Base-by-base conservation (phyloP, 2,329 filamentous ascomycete species). In the Gnomoniopsis smithogilvyi region DNA sequence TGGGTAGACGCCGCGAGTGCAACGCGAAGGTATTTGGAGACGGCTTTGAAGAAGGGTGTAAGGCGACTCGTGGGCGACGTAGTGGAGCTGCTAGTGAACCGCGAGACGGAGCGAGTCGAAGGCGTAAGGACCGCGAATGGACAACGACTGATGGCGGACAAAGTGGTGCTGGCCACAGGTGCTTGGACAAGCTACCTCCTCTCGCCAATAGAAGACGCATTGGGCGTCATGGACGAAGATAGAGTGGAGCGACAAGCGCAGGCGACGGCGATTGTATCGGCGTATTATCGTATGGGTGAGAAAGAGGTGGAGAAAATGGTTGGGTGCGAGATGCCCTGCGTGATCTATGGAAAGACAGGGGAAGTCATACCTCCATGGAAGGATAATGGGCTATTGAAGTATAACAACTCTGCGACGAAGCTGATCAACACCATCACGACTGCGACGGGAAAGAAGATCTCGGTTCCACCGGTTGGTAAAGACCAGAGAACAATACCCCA, bases 221-320 rank as follows among this genome's bases (percentile, higher is more conserved):
- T 54, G 45, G 33, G 56, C 6, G 22, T 59, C 3, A 14, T 30
- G n/a, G 50, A 54, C 51, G 4, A 50, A 46, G 51, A 59, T 19
- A 36, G 56, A 45, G 17, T 56, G 24, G 58, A 56, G 41, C 52
- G 48, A 2, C 58, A 56, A 47, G 47, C 52, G 11, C 58, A 48
- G 48, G 38, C 58, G 15, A 56, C 48, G 17, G 58, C 58, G 7
- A 48, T 51, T 26, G 52, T 60, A 48, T 56, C 52, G 24, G 52
- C 52, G 15, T 59, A 47, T 17, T 59, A 51, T 10, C 38, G 48
- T 11, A 19, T 51, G 15, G 15, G 36, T 24, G 41, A 48, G n/a
- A 3, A 8, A 3, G 52, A 56, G 17, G 10, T 45, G 2, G 26
- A 34, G n/a, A 51, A 33, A 8, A 55, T 51, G 36, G 17, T 33